Percentiles rank a stretch among this genome's conserved stretches.
Evolutionary conservation across 371 early-diverging fungal species (phyloP).

Genomic region (Homolaphlyctis polyrhiza): DNA sequence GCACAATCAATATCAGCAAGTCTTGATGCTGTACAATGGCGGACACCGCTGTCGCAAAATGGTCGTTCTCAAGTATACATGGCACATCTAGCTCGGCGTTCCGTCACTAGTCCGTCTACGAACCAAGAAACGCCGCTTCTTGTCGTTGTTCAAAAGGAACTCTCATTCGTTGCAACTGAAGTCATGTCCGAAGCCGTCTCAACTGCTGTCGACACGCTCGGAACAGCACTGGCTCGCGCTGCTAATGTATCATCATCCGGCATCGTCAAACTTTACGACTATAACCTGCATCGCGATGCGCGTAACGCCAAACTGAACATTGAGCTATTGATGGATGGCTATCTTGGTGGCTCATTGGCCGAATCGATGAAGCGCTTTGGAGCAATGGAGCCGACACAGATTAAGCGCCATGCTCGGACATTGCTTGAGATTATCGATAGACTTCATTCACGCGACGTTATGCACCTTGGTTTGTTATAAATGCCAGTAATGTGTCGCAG

Average conservation of each 20-base stretch:
- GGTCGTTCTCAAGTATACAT: not conserved
- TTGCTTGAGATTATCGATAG: not conserved
- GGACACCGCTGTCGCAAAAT: not conserved
- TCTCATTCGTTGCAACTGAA: too few species aligned
- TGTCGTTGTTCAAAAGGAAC: too few species aligned
- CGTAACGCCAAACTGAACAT: not conserved
- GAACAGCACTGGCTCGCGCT: not conserved
- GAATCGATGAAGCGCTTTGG: not conserved
- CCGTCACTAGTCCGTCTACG: too few species aligned
- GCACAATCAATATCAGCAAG: not conserved
- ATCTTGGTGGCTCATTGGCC: not conserved
- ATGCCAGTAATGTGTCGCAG: not conserved
- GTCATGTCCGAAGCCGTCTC: too few species aligned
- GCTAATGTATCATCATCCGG: not conserved
- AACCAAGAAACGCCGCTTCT: too few species aligned
- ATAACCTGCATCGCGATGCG: not conserved
- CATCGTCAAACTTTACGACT: not conserved
- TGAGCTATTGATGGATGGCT: conserved; percentile 2
- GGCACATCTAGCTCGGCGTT: too few species aligned
- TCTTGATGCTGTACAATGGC: not conserved
- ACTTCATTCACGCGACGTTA: not conserved
- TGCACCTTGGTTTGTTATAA: not conserved
- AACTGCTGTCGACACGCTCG: not conserved
- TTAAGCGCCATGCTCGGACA: not conserved
- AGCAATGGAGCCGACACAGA: not conserved